Percentiles rank a stretch among this genome's conserved stretches.
Conservation (phyloP, 371 early-diverging fungal species). For the Saksenaea oblongispora region DNA sequence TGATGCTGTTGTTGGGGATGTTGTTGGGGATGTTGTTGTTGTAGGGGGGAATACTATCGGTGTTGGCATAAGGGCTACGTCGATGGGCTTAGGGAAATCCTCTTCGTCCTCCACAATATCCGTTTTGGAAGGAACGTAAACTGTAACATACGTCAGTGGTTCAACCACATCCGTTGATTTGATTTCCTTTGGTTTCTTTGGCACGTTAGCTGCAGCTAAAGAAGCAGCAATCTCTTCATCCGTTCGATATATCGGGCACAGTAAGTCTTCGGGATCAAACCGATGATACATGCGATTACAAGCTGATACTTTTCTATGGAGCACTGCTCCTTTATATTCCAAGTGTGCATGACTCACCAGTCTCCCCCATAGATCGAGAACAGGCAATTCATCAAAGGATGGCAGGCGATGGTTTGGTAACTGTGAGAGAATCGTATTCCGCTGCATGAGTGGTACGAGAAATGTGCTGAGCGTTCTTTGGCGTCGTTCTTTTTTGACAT, state of each 20-base stretch:
- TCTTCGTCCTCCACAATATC: not conserved
- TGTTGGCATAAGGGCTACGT: conserved; percentile 3
- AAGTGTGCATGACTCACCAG: conserved; percentile 40
- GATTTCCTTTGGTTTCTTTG: conserved; percentile 2
- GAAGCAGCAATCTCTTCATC: conserved; percentile 1
- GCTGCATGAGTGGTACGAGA: conserved; percentile 62
- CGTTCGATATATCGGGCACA: conserved; percentile 26
- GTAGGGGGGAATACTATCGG: not conserved
- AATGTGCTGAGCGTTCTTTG: conserved; percentile 41
- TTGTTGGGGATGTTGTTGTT: not conserved
- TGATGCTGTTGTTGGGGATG: not conserved
- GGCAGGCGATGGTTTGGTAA: conserved; percentile 55
- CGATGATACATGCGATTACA: conserved; percentile 32
- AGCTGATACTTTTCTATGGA: conserved; percentile 50
- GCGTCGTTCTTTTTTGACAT: conserved; percentile 54
- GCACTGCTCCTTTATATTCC: conserved; percentile 37
- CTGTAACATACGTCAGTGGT: not conserved
- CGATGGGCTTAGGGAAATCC: conserved; percentile 13
- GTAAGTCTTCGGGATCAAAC: conserved; percentile 35
- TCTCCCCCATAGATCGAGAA: conserved; percentile 60
- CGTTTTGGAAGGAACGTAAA: not conserved
- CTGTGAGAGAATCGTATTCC: conserved; percentile 49
- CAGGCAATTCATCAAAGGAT: conserved; percentile 47
- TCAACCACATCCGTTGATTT: not conserved
- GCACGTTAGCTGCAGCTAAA: not conserved